Conservation (phyloP, 1,284 basidiomycete species). For the Kalmanozyma brasiliensis region DNA sequence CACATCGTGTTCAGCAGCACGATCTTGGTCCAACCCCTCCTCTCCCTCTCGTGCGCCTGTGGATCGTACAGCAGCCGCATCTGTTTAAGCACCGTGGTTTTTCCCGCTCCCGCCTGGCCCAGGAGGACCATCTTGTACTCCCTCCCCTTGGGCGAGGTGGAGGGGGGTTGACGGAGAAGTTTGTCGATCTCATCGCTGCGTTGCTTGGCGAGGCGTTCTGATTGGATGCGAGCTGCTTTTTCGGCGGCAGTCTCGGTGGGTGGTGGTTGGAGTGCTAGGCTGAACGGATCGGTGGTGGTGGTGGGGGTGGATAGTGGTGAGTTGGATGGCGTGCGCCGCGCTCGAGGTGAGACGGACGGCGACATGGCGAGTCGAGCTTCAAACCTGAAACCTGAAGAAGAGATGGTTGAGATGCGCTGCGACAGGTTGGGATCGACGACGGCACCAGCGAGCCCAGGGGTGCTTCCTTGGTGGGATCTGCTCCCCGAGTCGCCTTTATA, state of each 20-base stretch:
- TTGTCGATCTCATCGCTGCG: conserved; percentile 35
- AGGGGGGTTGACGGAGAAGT: conserved; percentile 10
- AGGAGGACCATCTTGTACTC: conserved; percentile 42
- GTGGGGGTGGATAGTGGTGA: not conserved
- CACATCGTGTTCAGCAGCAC: conserved; percentile 46
- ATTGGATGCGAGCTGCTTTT: conserved; percentile 1
- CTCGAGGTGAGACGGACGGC: conserved; percentile 14
- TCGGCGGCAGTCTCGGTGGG: conserved; percentile 20
- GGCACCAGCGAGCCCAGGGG: too few species aligned
- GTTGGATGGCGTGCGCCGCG: conserved; percentile 5
- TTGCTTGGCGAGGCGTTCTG: conserved; percentile 29
- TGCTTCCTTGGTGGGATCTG: too few species aligned
- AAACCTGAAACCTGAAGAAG: too few species aligned
- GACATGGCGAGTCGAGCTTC: conserved; percentile 17
- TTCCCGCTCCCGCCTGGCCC: conserved; percentile 54
- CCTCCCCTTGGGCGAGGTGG: conserved; percentile 5
- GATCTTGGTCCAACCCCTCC: conserved; percentile 38
- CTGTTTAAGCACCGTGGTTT: conserved; percentile 57
- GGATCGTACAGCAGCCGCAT: conserved; percentile 58
- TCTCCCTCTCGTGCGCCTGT: conserved; percentile 39
- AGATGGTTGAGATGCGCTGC: too few species aligned
- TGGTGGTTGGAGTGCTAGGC: conserved; percentile 25
- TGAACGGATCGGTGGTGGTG: conserved; percentile 20
- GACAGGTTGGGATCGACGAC: too few species aligned
- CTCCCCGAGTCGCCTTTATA: too few species aligned